Conservation (phyloP, 805 yeast genomes). For the Kregervanrija fluxuum region DNA sequence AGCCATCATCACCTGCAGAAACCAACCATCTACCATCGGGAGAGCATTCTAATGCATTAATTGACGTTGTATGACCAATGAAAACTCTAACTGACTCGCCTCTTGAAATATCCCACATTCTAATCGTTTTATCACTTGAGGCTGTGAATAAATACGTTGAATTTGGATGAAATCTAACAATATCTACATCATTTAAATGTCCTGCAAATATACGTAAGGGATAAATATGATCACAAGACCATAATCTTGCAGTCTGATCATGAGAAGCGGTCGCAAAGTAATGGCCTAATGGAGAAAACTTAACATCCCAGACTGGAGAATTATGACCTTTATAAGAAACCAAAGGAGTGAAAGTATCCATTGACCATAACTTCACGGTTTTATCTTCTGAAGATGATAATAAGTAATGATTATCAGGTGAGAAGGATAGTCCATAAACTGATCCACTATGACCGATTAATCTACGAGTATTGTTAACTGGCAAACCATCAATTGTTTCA, state of each 20-base stretch:
- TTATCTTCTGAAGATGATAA: constrained; percentile 86
- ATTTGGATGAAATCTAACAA: constrained; percentile 93
- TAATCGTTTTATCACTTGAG: constrained; percentile 86
- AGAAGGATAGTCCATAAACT: constrained; percentile 82
- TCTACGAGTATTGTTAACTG: constrained; percentile 33
- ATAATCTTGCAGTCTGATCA: constrained; percentile 93
- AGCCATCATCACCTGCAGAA: constrained; percentile 79
- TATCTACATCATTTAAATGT: constrained; percentile 92
- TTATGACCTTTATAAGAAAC: constrained; percentile 96
- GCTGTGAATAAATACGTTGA: constrained; percentile 94
- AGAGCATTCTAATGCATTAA: constrained; percentile 78
- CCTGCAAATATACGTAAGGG: constrained; percentile 97
- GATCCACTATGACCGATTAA: constrained; percentile 93
- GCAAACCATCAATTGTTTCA: constrained; percentile 24
- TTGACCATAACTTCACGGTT: constrained; percentile 88
- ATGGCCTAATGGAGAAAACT: constrained; percentile 91
- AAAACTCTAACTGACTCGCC: constrained; percentile 90
- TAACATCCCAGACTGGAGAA: constrained; percentile 96
- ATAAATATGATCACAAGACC: constrained; percentile 98
- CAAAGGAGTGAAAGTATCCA: constrained; percentile 81
- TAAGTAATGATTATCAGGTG: constrained; percentile 81
- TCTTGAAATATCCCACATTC: constrained; percentile 95
- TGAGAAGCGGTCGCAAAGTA: constrained; percentile 98
- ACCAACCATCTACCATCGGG: constrained; percentile 98
- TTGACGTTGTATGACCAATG: constrained; percentile 87